These are phyloP conservation scores for Paradendryphiella salina DNA, from an alignment of 2,329 filamentous ascomycete genomes.

Conservation along the genomic window DNA sequence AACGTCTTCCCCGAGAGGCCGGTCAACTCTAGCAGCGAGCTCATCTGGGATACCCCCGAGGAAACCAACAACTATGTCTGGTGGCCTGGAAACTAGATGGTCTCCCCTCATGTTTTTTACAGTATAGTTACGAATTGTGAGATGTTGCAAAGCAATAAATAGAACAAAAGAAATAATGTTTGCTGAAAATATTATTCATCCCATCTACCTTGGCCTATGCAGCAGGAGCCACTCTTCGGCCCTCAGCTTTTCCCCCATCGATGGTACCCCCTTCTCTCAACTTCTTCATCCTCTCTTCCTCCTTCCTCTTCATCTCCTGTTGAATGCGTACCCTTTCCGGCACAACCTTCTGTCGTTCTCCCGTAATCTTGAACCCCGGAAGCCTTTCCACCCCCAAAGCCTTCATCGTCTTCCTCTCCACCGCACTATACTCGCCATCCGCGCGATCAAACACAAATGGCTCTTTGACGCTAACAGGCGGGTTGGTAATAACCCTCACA, in stretches of 20 bases:
- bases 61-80: constrained; percentile 53
- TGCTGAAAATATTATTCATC: background rate
- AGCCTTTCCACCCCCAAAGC: constrained; percentile 55
- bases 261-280: constrained; percentile 25
- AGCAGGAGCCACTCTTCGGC: constrained; percentile 1
- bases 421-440: constrained; percentile 57
- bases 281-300: constrained; percentile 52
- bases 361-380: constrained; percentile 58
- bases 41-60: constrained; percentile 50
- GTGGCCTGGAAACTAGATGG: constrained; percentile 49
- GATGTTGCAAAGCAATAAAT: background rate
- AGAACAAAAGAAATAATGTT: background rate
- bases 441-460: constrained; percentile 58
- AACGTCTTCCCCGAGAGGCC: constrained; percentile 51
- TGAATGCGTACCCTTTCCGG: constrained; percentile 55
- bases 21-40: constrained; percentile 45
- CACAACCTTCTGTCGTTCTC: constrained; percentile 55
- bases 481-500: constrained; percentile 60
- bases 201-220: background rate
- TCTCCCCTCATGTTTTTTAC: no score
- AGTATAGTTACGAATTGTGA: background rate
- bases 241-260: constrained; percentile 8
- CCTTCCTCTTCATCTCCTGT: constrained; percentile 55
- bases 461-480: constrained; percentile 56
- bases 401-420: constrained; percentile 60